phyloP scores from a whole-genome alignment of 1,139 yeast species.

The Yamadazyma sp. region DNA sequence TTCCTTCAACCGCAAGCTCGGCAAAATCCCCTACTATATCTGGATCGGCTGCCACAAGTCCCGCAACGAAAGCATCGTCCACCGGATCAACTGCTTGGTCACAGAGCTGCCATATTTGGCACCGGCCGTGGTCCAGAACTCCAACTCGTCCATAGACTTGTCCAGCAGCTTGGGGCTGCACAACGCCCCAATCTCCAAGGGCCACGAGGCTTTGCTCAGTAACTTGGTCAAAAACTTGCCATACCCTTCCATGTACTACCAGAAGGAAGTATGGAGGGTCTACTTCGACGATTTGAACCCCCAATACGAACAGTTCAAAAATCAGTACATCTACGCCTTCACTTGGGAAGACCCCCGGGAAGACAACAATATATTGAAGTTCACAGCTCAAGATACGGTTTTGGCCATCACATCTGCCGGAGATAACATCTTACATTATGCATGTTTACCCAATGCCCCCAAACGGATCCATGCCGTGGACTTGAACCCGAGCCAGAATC shows the following conservation, averaged over 20 bases:
- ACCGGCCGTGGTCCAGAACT: conserved; percentile 30
- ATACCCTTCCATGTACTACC: conserved; percentile 77
- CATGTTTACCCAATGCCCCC: conserved; percentile 70
- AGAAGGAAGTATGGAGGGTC: conserved; percentile 73
- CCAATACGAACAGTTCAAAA: conserved; percentile 66
- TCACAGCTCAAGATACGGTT: conserved; percentile 65
- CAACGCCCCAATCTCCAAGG: conserved; percentile 53
- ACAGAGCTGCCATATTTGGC: conserved; percentile 81
- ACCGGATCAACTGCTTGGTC: conserved; percentile 68
- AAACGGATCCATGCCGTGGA: conserved; percentile 81
- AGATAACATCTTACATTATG: conserved; percentile 75
- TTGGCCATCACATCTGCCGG: conserved; percentile 87
- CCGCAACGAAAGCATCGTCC: conserved; percentile 57
- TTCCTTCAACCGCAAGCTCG: conserved; percentile 60
- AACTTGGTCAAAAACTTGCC: conserved; percentile 69
- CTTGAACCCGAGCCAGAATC: conserved; percentile 80
- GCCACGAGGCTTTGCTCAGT: conserved; percentile 70
- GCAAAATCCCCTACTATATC: conserved; percentile 76
- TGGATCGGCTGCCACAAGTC: conserved; percentile 81
- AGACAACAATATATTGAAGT: conserved; percentile 64
- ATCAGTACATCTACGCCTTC: conserved; percentile 81
- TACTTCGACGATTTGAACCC: conserved; percentile 73
- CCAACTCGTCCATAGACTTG: too few species aligned
- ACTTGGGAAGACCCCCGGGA: conserved; percentile 92
- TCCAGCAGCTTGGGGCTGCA: conserved; percentile 17